phyloP scores from a whole-genome alignment of 495 filamentous ascomycete species.

The Ascobolus immersus region DNA sequence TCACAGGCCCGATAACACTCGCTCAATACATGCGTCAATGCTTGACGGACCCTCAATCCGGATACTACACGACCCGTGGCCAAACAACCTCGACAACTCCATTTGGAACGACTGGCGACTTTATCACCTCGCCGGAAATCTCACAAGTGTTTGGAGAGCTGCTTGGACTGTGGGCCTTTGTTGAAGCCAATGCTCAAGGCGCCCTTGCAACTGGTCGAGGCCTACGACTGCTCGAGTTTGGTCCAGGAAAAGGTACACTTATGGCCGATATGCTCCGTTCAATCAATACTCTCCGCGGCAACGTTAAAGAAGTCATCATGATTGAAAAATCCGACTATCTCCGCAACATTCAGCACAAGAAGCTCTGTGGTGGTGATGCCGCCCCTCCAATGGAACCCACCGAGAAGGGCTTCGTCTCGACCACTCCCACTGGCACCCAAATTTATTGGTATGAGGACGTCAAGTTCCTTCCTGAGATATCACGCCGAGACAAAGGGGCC shows the following conservation, averaged over 20 bases:
- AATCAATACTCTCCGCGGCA: conserved; percentile 13
- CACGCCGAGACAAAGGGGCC: not conserved
- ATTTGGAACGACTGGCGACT: conserved; percentile 77
- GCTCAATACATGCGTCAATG: conserved; percentile 97
- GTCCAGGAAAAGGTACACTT: conserved; percentile 78
- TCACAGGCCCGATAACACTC: conserved; percentile 71
- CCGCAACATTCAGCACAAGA: conserved; percentile 44
- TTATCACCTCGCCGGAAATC: conserved; percentile 91
- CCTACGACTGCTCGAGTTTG: conserved; percentile 71
- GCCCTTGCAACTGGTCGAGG: no score
- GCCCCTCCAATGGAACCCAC: conserved; percentile 37
- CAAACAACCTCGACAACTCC: conserved; percentile 39
- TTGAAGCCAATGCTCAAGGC: conserved; percentile 89
- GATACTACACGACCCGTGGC: conserved; percentile 66
- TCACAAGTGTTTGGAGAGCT: conserved; percentile 92
- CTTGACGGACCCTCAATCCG: conserved; percentile 67
- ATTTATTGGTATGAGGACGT: conserved; percentile 86
- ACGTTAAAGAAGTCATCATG: conserved; percentile 64
- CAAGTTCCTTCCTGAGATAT: conserved; percentile 37
- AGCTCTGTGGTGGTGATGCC: conserved; percentile 50
- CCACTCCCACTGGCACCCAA: conserved; percentile 38
- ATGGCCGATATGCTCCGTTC: conserved; percentile 94
- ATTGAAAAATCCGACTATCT: conserved; percentile 68
- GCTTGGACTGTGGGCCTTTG: conserved; percentile 73
- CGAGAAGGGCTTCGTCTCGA: conserved; percentile 49